phyloP scores from a whole-genome alignment of 306 rosid genomes.

The Trifolium pratense region DNA sequence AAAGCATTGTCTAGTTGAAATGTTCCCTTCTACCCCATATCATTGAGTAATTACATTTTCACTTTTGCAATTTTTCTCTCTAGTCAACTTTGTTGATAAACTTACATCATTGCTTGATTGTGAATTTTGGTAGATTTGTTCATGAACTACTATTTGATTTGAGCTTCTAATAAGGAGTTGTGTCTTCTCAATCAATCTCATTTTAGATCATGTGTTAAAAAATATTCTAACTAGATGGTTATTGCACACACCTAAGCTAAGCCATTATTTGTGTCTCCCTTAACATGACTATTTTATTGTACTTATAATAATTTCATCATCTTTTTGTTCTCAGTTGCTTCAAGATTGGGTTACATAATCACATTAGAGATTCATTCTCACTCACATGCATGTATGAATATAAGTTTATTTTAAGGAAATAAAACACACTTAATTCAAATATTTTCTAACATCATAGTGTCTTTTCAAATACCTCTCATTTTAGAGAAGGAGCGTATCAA shows the following conservation, averaged over 20 bases:
- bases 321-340: not conserved
- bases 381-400: too few relatives aligned
- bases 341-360: not conserved
- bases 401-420: too few relatives aligned
- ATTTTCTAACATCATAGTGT: too few relatives aligned
- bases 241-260: not conserved
- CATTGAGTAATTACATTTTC: conserved; percentile 59
- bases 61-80: conserved; percentile 63
- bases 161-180: conserved; percentile 52
- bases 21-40: conserved; percentile 61
- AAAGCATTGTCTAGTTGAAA: conserved; percentile 66
- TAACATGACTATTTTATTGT: not conserved
- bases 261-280: not conserved
- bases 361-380: not conserved
- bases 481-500: too few relatives aligned
- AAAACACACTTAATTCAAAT: too few relatives aligned
- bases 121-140: conserved; percentile 54
- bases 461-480: too few relatives aligned
- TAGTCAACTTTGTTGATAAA: conserved; percentile 64
- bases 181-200: conserved; percentile 56
- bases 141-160: conserved; percentile 51
- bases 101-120: conserved; percentile 59
- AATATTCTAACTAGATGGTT: not conserved
- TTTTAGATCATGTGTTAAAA: conserved; percentile 37
- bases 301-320: not conserved